Conservation (phyloP, 2,329 filamentous ascomycete species). For the Epichloe sylvatica region DNA sequence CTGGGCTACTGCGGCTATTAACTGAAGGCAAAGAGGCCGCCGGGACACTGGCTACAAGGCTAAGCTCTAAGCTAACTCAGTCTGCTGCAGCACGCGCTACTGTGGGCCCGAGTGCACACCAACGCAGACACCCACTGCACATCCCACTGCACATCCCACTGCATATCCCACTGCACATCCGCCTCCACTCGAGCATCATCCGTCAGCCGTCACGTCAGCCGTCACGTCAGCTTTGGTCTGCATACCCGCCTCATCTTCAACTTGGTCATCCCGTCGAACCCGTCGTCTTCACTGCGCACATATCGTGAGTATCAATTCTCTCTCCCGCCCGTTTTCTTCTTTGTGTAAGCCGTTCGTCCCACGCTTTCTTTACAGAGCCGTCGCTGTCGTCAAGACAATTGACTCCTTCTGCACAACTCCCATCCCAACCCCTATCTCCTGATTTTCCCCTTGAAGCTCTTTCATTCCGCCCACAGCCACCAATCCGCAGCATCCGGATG, state of each 20-base stretch:
- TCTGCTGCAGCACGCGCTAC: background rate
- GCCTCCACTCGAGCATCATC: background rate
- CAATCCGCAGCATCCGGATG: background rate
- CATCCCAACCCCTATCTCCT: background rate
- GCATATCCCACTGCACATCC: background rate
- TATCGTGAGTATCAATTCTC: slow-evolving; percentile 1
- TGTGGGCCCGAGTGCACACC: background rate
- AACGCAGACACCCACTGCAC: background rate
- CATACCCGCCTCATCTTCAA: background rate
- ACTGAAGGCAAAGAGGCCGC: too few species aligned
- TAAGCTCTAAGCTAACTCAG: too few species aligned
- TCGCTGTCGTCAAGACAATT: background rate
- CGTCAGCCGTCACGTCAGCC: background rate
- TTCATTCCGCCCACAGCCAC: background rate
- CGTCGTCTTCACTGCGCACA: background rate
- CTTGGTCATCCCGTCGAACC: background rate
- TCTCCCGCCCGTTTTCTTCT: background rate
- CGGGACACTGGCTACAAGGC: too few species aligned
- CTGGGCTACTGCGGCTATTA: too few species aligned
- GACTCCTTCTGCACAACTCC: background rate
- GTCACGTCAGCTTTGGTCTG: too few species aligned
- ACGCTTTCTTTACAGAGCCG: background rate
- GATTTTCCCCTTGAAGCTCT: background rate
- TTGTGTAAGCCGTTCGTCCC: background rate
- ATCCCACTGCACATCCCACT: background rate